Percentiles rank a stretch among this genome's conserved stretches.
These are phyloP conservation scores for Lipomyces chichibuensis DNA, from an alignment of 805 yeast genomes.

Conservation along the genomic window DNA sequence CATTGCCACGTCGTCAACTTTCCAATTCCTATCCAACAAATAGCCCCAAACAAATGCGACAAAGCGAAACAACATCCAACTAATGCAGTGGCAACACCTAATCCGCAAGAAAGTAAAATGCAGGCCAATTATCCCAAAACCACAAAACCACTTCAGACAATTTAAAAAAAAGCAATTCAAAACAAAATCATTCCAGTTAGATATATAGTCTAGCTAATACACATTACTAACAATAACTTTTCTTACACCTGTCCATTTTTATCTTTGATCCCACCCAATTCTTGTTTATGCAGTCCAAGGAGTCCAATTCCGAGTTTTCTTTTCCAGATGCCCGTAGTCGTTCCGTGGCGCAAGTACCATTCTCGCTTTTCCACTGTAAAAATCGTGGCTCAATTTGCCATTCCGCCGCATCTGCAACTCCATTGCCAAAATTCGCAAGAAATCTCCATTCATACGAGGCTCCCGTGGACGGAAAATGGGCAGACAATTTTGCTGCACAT, in stretches of 20 bases:
- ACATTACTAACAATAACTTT: neutral
- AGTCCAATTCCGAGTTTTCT: neutral
- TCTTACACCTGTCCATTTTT: neutral
- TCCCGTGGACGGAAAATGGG: slow-evolving; percentile 42
- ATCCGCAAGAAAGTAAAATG: neutral
- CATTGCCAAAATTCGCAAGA: slow-evolving; percentile 44
- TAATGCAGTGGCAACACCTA: neutral
- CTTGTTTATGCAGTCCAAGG: neutral
- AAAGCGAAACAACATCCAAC: neutral
- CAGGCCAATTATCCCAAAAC: neutral
- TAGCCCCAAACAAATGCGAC: neutral
- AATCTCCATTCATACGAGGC: slow-evolving; percentile 44
- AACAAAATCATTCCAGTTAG: neutral
- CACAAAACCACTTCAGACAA: neutral
- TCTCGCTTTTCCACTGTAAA: slow-evolving; percentile 41
- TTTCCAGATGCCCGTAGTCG: slow-evolving; percentile 31
- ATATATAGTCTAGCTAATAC: neutral
- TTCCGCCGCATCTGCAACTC: slow-evolving; percentile 43
- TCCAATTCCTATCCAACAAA: neutral
- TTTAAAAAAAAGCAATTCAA: neutral
- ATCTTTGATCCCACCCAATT: neutral
- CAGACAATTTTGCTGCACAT: slow-evolving; percentile 40
- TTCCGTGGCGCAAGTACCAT: slow-evolving; percentile 43
- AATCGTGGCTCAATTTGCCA: slow-evolving; percentile 44
- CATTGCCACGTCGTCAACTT: neutral